A percentile compares a stretch with the other conserved stretches of the same genome.
These are phyloP conservation scores for Ochromonas danica DNA, from an alignment of 108 stramenopile genomes.

Conservation along the genomic window DNA sequence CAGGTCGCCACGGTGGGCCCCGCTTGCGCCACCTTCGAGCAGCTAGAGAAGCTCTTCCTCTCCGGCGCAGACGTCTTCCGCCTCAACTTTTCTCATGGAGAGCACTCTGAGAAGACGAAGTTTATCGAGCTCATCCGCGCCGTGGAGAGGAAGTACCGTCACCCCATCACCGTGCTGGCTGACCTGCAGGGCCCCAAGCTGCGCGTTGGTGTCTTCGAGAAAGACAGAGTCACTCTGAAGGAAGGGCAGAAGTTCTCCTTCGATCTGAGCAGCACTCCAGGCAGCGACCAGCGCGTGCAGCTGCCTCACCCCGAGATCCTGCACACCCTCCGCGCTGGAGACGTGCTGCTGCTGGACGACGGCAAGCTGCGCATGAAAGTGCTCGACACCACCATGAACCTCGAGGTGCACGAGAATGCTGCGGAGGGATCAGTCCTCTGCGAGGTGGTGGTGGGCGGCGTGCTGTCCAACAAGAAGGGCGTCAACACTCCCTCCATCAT, in stretches of 20 bases:
- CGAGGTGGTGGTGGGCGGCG: conserved; percentile 76
- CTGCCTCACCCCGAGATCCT: conserved; percentile 93
- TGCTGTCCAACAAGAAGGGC: conserved; percentile 78
- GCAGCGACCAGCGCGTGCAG: conserved; percentile 74
- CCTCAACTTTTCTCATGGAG: conserved; percentile 90
- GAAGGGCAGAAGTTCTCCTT: conserved; percentile 79
- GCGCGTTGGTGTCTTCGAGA: conserved; percentile 79
- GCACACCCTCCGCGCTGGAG: conserved; percentile 68
- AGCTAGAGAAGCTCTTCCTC: conserved; percentile 87
- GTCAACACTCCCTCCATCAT: conserved; percentile 57
- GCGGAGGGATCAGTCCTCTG: conserved; percentile 78
- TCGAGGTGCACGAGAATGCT: not conserved
- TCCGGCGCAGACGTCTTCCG: conserved; percentile 92
- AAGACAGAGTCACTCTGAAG: conserved; percentile 58
- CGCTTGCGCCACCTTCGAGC: conserved; percentile 72
- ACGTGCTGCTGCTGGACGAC: conserved; percentile 84
- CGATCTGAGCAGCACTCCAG: conserved; percentile 74
- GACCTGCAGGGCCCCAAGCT: conserved; percentile 90
- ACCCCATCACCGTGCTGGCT: conserved; percentile 87
- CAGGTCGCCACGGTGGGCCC: conserved; percentile 88
- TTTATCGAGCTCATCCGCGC: conserved; percentile 70
- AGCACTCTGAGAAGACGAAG: conserved; percentile 88
- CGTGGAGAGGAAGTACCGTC: conserved; percentile 81
- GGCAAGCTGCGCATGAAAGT: conserved; percentile 89
- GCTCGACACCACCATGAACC: conserved; percentile 44